Evolutionary conservation across 805 yeast genomes (phyloP), one percentile per base, ranked within the genome.

Genomic region (Kazachstania martiniae): DNA sequence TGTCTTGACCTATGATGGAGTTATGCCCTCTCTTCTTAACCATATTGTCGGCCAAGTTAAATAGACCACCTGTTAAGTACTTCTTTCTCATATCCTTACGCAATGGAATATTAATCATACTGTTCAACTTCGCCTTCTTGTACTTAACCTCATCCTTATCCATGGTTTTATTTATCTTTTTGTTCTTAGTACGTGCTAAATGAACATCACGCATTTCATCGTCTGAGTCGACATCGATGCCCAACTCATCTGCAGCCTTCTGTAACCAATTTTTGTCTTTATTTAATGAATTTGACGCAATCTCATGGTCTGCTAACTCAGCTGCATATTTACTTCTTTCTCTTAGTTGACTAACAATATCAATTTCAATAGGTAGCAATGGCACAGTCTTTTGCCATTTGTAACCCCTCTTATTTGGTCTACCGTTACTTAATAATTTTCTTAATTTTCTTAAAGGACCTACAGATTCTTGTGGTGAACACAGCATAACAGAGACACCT

Each of bases 401-500:
- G 2, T 25, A 32, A 23, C 29, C 35, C 31, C 38, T 32, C 21
- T 29, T 34, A 2, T 29, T 32, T 14, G 29, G 40, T 26, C 39
- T 24, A 35, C 51, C 38, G 18, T 48, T 48, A 1, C 72, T 62
- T 32, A 77, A 66, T 12, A 73, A 51, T 36, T 66, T 74, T 45
- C 89, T 65, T 34, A 89, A 66, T 57, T 82, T 84, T 48, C 74
- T 68, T 40, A 87, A 64, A 0, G 97, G 87, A 0, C 95, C 95
- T 35, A 85, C 68, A 0, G 93, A 85, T 52, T 91, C 99, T 38
- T 82, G 86, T 12, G 96, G 95, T 4, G 94, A 82, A 49, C 95
- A 85, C 33, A 91, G 64, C 72, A 86, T 76, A 31, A 91, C 78
- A 2, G 95, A 80, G n/a, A 91, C 95, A 65, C 98, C 98, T 52